Conservation (phyloP, 2,329 filamentous ascomycete genomes). For the Eutypa lata region DNA sequence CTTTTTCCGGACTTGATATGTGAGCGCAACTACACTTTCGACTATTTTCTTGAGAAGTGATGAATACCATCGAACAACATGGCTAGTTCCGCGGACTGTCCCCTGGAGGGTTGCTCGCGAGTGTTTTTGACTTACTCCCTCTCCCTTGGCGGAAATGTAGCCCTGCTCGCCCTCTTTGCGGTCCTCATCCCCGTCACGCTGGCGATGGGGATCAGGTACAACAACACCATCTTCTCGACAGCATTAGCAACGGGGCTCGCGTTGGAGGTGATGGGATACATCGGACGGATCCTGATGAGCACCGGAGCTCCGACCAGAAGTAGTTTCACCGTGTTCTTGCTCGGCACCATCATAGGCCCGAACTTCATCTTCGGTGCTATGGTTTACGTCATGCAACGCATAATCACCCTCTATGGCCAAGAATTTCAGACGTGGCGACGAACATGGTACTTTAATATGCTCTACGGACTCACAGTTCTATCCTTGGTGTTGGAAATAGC, state of each 20-base stretch:
- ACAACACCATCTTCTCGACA: constrained; percentile 38
- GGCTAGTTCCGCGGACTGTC: constrained; percentile 18
- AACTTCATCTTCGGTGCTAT: constrained; percentile 42
- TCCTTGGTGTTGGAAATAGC: constrained; percentile 34
- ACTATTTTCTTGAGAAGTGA: constrained; percentile 2
- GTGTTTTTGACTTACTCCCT: constrained; percentile 35
- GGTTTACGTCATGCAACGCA: constrained; percentile 43
- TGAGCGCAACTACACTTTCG: neutral
- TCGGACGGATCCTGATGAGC: constrained; percentile 42
- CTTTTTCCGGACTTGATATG: neutral
- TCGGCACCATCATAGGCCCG: constrained; percentile 46
- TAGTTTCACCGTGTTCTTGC: constrained; percentile 41
- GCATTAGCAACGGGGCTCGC: constrained; percentile 38
- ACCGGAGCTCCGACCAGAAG: constrained; percentile 28
- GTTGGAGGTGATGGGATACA: constrained; percentile 44
- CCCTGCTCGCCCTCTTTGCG: constrained; percentile 38
- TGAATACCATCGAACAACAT: constrained; percentile 11
- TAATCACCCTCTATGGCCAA: constrained; percentile 45
- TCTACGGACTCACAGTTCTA: constrained; percentile 17
- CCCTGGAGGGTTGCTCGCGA: constrained; percentile 15
- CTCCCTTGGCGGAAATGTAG: constrained; percentile 36
- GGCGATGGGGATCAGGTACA: constrained; percentile 36
- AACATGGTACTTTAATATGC: constrained; percentile 27
- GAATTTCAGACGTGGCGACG: constrained; percentile 34
- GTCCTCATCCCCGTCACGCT: constrained; percentile 36